A percentile compares a stretch with the other conserved stretches of the same genome.
These are phyloP conservation scores for Solanum appendiculatum DNA, from an alignment of 257 asterid species.

Conservation along the genomic window DNA sequence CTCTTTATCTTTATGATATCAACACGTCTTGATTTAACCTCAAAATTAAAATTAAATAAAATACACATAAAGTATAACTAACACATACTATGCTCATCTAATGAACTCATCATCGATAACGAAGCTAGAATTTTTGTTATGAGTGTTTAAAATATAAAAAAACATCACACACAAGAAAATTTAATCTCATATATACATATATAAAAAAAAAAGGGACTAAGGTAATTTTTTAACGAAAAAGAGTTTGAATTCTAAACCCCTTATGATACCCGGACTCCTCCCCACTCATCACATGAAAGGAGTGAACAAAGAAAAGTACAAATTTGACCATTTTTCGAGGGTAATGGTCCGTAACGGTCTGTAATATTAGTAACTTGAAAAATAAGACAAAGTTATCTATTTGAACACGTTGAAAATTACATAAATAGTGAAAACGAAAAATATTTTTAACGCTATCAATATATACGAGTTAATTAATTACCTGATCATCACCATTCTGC, in stretches of 20 bases:
- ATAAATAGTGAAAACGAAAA: background rate
- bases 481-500: background rate
- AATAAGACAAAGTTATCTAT: background rate
- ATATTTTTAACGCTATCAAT: background rate
- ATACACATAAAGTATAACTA: background rate
- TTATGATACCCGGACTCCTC: no score
- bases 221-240: background rate
- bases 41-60: background rate
- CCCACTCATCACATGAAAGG: background rate
- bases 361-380: background rate
- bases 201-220: background rate
- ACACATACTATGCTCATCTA: background rate
- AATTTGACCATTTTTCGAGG: background rate
- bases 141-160: no score
- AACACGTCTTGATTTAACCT: background rate
- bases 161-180: no score
- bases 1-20: background rate
- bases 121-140: no score
- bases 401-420: background rate
- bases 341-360: background rate
- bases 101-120: no score
- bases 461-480: background rate
- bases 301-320: background rate
- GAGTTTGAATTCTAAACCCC: no score
- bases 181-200: no score